Base-by-base conservation (phyloP, 345 rosid species). In the Salix purpurea region DNA sequence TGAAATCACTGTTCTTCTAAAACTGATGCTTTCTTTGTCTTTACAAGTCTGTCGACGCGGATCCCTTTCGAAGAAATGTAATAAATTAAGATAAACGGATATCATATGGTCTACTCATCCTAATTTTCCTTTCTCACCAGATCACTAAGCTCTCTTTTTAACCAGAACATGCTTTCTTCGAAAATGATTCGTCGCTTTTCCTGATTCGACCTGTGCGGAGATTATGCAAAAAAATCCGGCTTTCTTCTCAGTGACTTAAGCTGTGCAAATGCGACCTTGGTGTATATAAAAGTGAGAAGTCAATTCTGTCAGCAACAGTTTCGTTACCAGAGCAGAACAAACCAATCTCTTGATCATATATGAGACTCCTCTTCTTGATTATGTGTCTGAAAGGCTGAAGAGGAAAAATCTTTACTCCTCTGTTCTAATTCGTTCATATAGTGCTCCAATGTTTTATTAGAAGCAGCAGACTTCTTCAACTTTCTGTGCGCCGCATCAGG, bases 351-450 rank as follows among this genome's bases (percentile, higher is more conserved):
- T 78, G 67, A 65, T 71, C 66, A 64, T 71, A 73, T 8, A 69
- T 30, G 23, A 84, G 84, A 9, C 68, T 44, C 23, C 83, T 77
- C 68, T 74, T 81, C 65, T 18, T 67, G 5, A 70, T 28, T n/a
- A 79, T 77, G 13, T 71, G 78, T 46, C 69, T 76, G 34, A 81
- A 84, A 34, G 84, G 84, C 32, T 81, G 81, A n/a, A 79, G 21
- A 74, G 83, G 39, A 71, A 76, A 69, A 84, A 14, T 71, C 36
- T 46, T 80, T 60, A n/a, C 50, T 13, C 24, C 39, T 60, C 61
- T 62, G 62, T 32, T 54, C 14, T 12, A 24, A 37, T 24, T 23
- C 52, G 50, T n/a, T 4, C 24, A 50, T 28, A 32, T 36, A 65
- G 14, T 67, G 28, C 12, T 39, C 68, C 19, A 21, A 13, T 26